phyloP scores from a whole-genome alignment of 192 early-diverging fungal species.

The Coemansia sp. region DNA sequence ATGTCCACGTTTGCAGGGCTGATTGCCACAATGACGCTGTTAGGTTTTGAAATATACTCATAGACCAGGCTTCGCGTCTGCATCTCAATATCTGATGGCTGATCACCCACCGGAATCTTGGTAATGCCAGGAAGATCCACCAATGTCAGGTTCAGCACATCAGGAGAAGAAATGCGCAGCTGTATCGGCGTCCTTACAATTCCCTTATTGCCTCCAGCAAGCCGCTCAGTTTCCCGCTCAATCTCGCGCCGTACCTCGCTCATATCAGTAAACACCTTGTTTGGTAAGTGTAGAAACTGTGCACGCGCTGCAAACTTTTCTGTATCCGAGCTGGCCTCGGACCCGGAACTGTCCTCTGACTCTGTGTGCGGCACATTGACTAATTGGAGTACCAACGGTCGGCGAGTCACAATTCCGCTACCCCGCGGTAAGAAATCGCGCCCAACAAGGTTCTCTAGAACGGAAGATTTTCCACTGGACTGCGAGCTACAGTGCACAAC shows the following conservation, averaged over 20 bases:
- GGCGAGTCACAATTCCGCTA: conserved; percentile 79
- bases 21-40: conserved; percentile 82
- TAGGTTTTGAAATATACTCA: conserved; percentile 79
- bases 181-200: conserved; percentile 76
- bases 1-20: conserved; percentile 80
- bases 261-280: conserved; percentile 77
- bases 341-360: neutral
- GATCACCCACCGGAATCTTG: conserved; percentile 74
- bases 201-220: conserved; percentile 78
- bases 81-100: conserved; percentile 79
- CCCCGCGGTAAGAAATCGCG: conserved; percentile 96
- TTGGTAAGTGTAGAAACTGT: conserved; percentile 74
- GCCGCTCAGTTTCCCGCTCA: conserved; percentile 73
- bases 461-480: conserved; percentile 93
- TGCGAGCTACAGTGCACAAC: conserved; percentile 59
- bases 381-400: conserved; percentile 79
- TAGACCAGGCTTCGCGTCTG: conserved; percentile 73
- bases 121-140: conserved; percentile 83
- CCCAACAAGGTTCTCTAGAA: conserved; percentile 97
- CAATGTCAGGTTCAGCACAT: conserved; percentile 77
- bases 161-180: conserved; percentile 71
- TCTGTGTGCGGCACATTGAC: conserved; percentile 57
- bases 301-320: conserved; percentile 45
- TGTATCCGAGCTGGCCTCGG: conserved; percentile 2
- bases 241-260: conserved; percentile 75